These are phyloP conservation scores for Populus pruinosa DNA, from an alignment of 345 rosid genomes.

Conservation along the genomic window DNA sequence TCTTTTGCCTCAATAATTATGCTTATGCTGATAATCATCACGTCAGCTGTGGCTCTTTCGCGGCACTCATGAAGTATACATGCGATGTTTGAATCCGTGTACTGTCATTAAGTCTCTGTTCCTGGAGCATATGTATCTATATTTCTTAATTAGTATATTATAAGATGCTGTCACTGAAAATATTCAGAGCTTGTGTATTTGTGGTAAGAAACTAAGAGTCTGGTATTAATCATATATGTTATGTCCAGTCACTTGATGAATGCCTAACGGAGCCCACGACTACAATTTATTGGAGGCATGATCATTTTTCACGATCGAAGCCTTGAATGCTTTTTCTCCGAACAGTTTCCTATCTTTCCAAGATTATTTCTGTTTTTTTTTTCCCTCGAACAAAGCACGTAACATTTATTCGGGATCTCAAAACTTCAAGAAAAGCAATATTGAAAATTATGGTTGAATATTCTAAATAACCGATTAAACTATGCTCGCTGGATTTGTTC, in stretches of 20 bases:
- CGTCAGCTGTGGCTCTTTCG: slow-evolving; percentile 44
- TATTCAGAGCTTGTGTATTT: neutral
- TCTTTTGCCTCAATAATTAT: slow-evolving; percentile 47
- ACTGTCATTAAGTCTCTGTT: neutral
- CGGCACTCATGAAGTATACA: slow-evolving; percentile 14
- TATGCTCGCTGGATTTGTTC: neutral
- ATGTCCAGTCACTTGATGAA: neutral
- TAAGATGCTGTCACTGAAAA: neutral
- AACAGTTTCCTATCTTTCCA: too few species aligned
- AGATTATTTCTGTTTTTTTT: too few species aligned
- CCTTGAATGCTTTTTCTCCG: too few species aligned
- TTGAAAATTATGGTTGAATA: neutral
- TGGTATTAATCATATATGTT: neutral
- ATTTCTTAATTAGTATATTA: neutral
- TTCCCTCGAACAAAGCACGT: too few species aligned
- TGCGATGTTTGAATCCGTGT: neutral
- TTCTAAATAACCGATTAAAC: neutral
- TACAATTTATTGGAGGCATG: neutral
- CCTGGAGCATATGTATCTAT: neutral
- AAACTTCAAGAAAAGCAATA: neutral
- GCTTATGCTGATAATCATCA: slow-evolving; percentile 40
- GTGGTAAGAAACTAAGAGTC: too few species aligned
- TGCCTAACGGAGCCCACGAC: neutral
- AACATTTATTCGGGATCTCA: neutral
- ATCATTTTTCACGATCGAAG: too few species aligned